A percentile compares a stretch with the other conserved stretches of the same genome.
These are phyloP conservation scores for Flammula alnicola DNA, from an alignment of 1,284 basidiomycete species.

Conservation along the genomic window DNA sequence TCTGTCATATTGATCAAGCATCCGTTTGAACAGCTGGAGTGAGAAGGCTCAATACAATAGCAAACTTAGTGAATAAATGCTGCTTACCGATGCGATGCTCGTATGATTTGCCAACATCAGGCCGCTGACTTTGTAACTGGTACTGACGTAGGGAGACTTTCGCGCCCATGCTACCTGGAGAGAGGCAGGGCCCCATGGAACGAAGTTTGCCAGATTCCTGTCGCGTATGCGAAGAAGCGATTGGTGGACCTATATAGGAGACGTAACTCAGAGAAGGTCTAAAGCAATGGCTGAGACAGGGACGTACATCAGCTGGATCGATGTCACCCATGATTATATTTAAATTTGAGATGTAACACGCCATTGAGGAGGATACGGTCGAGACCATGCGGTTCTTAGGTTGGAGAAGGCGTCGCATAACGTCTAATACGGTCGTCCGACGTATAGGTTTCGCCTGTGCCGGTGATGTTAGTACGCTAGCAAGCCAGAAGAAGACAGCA, in stretches of 20 bases:
- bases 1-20: conserved; percentile 94
- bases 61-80: background rate
- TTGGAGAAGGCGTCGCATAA: conserved; percentile 96
- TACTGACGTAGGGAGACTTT: conserved; percentile 86
- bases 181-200: conserved; percentile 98
- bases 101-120: conserved; percentile 99
- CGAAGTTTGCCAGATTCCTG: conserved; percentile 95
- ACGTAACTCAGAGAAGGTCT: background rate
- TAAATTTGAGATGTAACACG: conserved; percentile 96
- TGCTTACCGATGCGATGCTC: conserved; percentile 86
- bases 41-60: too few relatives aligned
- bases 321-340: conserved; percentile 99
- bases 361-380: conserved; percentile 86
- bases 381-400: conserved; percentile 99
- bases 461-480: conserved; percentile 5
- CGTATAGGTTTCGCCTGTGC: conserved; percentile 83
- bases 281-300: conserved; percentile 24
- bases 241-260: conserved; percentile 84
- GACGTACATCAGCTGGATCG: conserved; percentile 89
- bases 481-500: conserved; percentile 6
- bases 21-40: conserved; percentile 93
- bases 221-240: conserved; percentile 95
- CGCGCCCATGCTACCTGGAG: conserved; percentile 97
- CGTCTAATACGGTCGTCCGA: conserved; percentile 95
- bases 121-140: conserved; percentile 92